These are phyloP conservation scores for Takakia lepidozioides DNA, from an alignment of 225 moss, liverwort and hornwort species.

Conservation along the genomic window DNA sequence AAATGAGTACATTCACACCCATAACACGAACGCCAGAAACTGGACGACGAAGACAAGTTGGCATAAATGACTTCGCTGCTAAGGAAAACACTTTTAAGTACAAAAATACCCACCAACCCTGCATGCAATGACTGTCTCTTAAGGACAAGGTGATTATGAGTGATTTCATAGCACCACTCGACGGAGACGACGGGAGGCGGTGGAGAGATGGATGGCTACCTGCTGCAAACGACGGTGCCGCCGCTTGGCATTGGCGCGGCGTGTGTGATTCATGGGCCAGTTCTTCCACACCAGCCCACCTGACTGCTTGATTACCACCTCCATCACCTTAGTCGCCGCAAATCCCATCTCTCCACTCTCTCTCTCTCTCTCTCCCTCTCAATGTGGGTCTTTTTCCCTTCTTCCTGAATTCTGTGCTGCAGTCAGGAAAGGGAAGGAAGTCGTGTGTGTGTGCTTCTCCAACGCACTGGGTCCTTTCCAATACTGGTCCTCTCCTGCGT, in stretches of 20 bases:
- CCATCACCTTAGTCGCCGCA: constrained; percentile 65
- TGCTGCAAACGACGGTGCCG: constrained; percentile 78
- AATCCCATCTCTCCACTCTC: constrained; percentile 69
- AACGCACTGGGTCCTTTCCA: no score
- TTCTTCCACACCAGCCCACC: constrained; percentile 99
- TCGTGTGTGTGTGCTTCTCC: no score
- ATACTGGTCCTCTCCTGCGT: no score
- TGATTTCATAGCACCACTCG: no score
- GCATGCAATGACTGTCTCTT: not conserved
- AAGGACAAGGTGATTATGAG: not conserved
- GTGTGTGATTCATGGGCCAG: constrained; percentile 99
- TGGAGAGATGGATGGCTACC: constrained; percentile 18
- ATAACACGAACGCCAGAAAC: no score
- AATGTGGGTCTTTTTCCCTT: no score
- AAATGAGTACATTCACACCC: no score
- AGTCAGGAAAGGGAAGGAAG: no score
- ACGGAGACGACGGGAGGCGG: not conserved
- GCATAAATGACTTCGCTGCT: not conserved
- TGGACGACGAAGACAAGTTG: not conserved
- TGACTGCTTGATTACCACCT: constrained; percentile 93
- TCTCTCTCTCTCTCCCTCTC: no score
- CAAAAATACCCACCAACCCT: no score
- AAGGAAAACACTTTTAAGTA: no score
- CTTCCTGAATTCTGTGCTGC: no score
- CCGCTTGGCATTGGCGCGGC: constrained; percentile 87